Evolutionary conservation across 2,329 filamentous ascomycete species (phyloP), one percentile per base, ranked within the genome.

Genomic region (Ophiostoma sp.): DNA sequence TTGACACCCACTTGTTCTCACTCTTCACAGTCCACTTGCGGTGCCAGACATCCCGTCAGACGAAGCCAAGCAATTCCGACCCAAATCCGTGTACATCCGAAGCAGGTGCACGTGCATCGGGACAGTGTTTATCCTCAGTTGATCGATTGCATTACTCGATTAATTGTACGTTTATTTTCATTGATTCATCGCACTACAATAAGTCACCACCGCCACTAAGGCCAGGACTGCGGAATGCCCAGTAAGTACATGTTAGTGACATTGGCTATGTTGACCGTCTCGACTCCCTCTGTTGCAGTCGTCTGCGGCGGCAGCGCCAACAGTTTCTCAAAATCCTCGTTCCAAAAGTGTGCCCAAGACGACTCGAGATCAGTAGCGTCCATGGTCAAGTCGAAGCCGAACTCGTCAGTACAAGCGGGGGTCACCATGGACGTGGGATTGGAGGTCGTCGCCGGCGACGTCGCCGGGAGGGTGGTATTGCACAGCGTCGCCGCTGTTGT

Each of bases 321-420:
- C 36, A 73, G 3, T 2, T n/a, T 52, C 9, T 61, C 68, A 52
- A 74, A 63, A 39, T 74, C 73, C 33, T 74, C 73, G 68, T 73
- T 73, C 73, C 73, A 74, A 3, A 74, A 33, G 36, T 69, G 28
- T 19, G 71, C 70, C 73, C 73, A 74, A n/a, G 73, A 74, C 28
- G 57, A 72, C 25, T 74, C 73, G 1, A 74, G 61, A 8, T 73
- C 66, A 0, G 36, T 42, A 3, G 70, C 17, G 19, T 72, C 71
- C n/a, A 61, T 22, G 36, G 3, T 52, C 33, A 33, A 28, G 45
- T 72, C 59, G 25, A 71, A 50, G 2, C 52, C 70, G 4, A 52
- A 66, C 22, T 66, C 63, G 22, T 45, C 63, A 2, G 17, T 25
- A 1, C 15, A 19, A 2, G 22, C 4, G 5, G 50, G 22, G 6